A percentile compares a stretch with the other conserved stretches of the same genome.
phyloP scores from a whole-genome alignment of 495 filamentous ascomycete species.

The Daldinia concentrica region DNA sequence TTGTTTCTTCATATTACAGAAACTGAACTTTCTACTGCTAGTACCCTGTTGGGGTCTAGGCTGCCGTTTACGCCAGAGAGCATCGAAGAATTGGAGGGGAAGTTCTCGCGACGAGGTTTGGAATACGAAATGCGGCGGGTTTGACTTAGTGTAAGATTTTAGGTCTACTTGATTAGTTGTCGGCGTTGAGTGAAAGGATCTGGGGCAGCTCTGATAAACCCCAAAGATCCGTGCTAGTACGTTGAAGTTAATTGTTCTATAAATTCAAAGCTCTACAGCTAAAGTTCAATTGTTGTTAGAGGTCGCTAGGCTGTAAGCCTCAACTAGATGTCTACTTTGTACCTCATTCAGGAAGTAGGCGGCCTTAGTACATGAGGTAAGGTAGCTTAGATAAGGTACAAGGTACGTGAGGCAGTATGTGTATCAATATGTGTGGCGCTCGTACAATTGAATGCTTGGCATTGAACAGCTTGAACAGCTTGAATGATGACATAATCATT shows the following conservation, averaged over 20 bases:
- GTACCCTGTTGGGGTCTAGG: conserved; percentile 48
- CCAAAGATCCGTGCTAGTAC: neutral
- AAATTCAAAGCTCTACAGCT: conserved; percentile 6
- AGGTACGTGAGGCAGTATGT: neutral
- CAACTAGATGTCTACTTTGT: neutral
- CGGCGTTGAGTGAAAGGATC: neutral
- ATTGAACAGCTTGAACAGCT: neutral
- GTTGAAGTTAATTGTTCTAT: neutral
- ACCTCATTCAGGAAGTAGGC: conserved; percentile 1
- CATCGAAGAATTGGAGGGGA: conserved; percentile 45
- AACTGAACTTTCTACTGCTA: conserved; percentile 33
- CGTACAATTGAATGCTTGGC: neutral
- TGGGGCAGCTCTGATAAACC: neutral
- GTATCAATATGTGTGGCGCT: conserved; percentile 1
- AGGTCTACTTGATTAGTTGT: conserved; percentile 3
- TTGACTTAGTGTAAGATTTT: conserved; percentile 1
- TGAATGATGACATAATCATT: neutral
- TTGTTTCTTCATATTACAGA: conserved; percentile 42
- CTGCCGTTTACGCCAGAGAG: conserved; percentile 39
- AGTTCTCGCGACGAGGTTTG: conserved; percentile 21
- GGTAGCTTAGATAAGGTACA: neutral
- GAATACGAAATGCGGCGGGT: neutral
- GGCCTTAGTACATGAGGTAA: neutral
- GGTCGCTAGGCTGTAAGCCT: neutral
- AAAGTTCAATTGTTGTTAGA: neutral